These are phyloP conservation scores for Penicillium thymicola DNA, from an alignment of 2,329 filamentous ascomycete genomes.

Conservation along the genomic window DNA sequence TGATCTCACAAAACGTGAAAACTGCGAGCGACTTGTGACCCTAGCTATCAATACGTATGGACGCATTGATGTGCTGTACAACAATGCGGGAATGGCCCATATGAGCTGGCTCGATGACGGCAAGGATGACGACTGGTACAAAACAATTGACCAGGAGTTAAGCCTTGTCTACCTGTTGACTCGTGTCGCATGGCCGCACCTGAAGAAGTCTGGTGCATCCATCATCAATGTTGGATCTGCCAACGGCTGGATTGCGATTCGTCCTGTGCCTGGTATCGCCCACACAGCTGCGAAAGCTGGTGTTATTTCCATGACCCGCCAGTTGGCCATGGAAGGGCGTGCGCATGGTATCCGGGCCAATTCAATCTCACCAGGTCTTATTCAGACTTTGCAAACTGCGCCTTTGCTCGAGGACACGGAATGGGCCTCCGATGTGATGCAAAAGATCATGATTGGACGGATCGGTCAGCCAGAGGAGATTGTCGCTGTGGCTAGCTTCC, in stretches of 20 bases:
- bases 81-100: neutral
- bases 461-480: neutral
- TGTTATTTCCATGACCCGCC: constrained; percentile 6
- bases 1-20: neutral
- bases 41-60: neutral
- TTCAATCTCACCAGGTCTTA: neutral
- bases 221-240: constrained; percentile 2
- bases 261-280: neutral
- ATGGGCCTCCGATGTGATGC: neutral
- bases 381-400: neutral
- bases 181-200: neutral
- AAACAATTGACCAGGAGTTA: constrained; percentile 1
- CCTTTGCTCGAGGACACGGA: neutral
- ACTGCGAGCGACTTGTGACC: neutral
- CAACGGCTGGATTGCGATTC: neutral
- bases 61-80: neutral
- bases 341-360: constrained; percentile 1
- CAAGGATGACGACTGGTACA: constrained; percentile 2
- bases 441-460: neutral
- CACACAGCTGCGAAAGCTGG: constrained; percentile 6
- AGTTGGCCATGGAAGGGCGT: constrained; percentile 5
- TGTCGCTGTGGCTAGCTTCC: constrained; percentile 1
- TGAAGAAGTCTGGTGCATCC: neutral
- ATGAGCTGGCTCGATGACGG: neutral
- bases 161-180: neutral